Evolutionary conservation across 2,329 filamentous ascomycete species (phyloP).

Genomic region (Talaromyces rugulosus): DNA sequence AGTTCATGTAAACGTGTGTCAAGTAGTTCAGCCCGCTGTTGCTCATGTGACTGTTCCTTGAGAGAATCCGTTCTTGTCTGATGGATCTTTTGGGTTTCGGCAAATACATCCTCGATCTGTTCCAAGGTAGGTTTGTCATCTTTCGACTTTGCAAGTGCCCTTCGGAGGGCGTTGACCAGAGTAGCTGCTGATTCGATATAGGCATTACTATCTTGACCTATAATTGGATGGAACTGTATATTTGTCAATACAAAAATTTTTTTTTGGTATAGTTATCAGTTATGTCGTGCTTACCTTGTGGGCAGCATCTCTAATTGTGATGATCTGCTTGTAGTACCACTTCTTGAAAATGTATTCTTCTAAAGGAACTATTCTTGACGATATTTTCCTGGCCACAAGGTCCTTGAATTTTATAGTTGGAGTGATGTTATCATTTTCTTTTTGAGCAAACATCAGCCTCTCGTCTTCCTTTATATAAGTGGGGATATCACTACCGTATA

Average conservation of each 20-base stretch:
- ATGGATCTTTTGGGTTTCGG: background rate
- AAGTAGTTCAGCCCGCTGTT: background rate
- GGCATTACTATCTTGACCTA: background rate
- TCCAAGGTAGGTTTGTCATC: background rate
- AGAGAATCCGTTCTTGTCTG: background rate
- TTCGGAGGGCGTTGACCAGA: background rate
- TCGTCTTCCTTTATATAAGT: slow-evolving; percentile 27
- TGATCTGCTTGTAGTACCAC: slow-evolving; percentile 18
- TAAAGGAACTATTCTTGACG: slow-evolving; percentile 20
- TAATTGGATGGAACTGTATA: background rate
- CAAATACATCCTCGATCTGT: background rate
- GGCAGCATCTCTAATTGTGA: slow-evolving; percentile 23
- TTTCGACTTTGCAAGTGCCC: background rate
- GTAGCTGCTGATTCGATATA: slow-evolving; percentile 1
- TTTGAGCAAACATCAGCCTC: slow-evolving; percentile 20
- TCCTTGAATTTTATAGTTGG: slow-evolving; percentile 28
- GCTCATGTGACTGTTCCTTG: background rate
- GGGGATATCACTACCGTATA: slow-evolving; percentile 20
- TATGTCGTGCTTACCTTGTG: slow-evolving; percentile 31
- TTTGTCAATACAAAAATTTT: background rate
- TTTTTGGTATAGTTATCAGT: too few species aligned
- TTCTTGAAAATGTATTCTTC: slow-evolving; percentile 33
- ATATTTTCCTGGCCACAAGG: slow-evolving; percentile 24
- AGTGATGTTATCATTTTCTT: slow-evolving; percentile 24
- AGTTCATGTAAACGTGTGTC: background rate